Evolutionary conservation across 331 rosid genomes (phyloP).

Genomic region (Malus hybrid): DNA sequence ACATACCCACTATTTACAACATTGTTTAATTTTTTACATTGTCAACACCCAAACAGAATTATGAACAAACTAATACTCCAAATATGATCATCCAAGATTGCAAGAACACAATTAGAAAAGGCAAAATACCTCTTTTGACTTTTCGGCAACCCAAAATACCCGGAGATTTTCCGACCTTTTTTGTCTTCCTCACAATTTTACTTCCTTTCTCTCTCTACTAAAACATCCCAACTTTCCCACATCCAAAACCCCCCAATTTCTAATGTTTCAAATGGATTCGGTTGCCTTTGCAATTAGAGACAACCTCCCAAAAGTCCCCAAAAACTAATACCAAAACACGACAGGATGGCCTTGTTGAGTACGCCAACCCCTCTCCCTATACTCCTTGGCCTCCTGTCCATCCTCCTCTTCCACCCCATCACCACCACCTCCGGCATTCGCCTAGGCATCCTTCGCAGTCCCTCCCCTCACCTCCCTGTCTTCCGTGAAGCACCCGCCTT

Average conservation of each 20-base stretch:
- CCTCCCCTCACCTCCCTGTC: conserved; percentile 7
- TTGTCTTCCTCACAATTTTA: conserved; percentile 27
- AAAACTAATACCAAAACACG: background rate
- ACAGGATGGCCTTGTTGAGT: conserved; percentile 61
- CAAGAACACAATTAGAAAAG: background rate
- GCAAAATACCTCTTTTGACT: background rate
- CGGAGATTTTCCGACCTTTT: background rate
- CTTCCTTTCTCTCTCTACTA: background rate
- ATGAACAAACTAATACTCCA: too few relatives aligned
- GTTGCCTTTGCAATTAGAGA: background rate
- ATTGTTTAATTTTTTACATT: background rate
- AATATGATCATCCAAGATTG: background rate
- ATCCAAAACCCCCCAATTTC: background rate
- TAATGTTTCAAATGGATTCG: background rate
- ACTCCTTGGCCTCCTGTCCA: conserved; percentile 63
- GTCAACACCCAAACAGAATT: background rate
- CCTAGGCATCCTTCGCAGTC: conserved; percentile 10
- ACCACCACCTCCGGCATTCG: conserved; percentile 23
- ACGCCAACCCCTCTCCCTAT: background rate
- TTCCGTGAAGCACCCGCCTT: conserved; percentile 55
- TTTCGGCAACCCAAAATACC: background rate
- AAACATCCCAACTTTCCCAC: background rate
- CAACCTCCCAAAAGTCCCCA: background rate
- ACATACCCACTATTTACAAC: too few relatives aligned
- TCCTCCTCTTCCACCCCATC: conserved; percentile 20